These are phyloP conservation scores for Cyberlindnera mycetangii DNA, from an alignment of 805 yeast species.

Conservation along the genomic window DNA sequence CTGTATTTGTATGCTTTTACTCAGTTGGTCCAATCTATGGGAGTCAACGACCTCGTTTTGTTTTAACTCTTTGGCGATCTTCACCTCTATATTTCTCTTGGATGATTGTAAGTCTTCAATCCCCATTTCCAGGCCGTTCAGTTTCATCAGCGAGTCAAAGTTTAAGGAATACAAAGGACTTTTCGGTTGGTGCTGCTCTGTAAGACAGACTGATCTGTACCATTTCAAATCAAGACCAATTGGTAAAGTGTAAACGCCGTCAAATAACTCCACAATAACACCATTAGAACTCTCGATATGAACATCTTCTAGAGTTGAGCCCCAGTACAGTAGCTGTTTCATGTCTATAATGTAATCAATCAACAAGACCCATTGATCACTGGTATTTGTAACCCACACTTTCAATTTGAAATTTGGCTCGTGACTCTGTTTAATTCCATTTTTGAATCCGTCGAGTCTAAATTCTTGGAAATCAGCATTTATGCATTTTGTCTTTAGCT, in stretches of 20 bases:
- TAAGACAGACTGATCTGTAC: conserved; percentile 12
- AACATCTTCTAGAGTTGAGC: background rate
- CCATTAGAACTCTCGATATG: conserved; percentile 5
- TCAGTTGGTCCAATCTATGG: conserved; percentile 9
- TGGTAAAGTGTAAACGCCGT: conserved; percentile 20
- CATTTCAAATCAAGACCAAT: conserved; percentile 5
- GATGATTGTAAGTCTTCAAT: conserved; percentile 32
- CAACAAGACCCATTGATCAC: conserved; percentile 7
- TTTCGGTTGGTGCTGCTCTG: background rate
- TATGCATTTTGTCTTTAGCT: conserved; percentile 28
- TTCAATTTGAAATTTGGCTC: conserved; percentile 8
- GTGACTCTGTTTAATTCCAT: conserved; percentile 2
- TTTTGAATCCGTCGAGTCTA: conserved; percentile 11
- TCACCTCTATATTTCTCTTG: conserved; percentile 15
- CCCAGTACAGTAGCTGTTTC: conserved; percentile 10
- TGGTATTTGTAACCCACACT: conserved; percentile 13
- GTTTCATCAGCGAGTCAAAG: conserved; percentile 41
- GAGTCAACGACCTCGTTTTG: background rate
- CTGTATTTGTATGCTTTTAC: conserved; percentile 5
- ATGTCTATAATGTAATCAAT: conserved; percentile 8
- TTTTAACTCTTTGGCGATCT: conserved; percentile 13
- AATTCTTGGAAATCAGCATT: conserved; percentile 32
- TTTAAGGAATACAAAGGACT: conserved; percentile 24
- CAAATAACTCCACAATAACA: conserved; percentile 12
- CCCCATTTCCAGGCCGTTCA: conserved; percentile 37